Base-by-base conservation (phyloP, 2,329 filamentous ascomycete species). In the Penicillium sclerotigenum region DNA sequence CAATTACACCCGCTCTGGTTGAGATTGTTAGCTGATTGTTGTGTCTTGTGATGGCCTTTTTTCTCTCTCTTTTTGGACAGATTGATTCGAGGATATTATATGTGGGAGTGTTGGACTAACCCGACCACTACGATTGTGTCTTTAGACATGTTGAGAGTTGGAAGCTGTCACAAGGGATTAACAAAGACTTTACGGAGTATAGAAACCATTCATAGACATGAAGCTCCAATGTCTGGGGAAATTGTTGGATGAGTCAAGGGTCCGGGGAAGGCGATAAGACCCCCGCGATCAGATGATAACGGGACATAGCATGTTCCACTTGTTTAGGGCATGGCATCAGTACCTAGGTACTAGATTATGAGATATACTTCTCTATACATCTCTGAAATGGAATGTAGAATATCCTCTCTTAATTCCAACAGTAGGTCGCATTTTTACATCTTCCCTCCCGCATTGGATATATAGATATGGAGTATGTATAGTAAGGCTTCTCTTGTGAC, bases 1-100 rank as follows among this genome's bases (percentile, higher is more conserved):
- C 75, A 47, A 76, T 66, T 1, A 77, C 68, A 4, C 75, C 75
- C 18, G 75, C 74, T 40, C 75, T 77, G 24, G 64, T 51, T 31
- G 14, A 28, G 2, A 8, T 13, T 18, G 55, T 57, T 52, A 58
- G 29, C 52, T 37, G 55, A 51, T 38, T 46, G 4, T 14, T 46
- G 22, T 26, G 31, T 40, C 28, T 31, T 46, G 31, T 36, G 31
- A 34, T 16, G n/a, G n/a, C 31, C 0, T 3, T 8, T 16, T 38
- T 6, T 13, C 9, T 16, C 16, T 26, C 46, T 10, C 31, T 38
- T 38, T n/a, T 18, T 16, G 29, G 48, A 20, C 1, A 29, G 24
- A 20, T 38, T 28, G 5, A 10, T 20, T 49, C 24, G 4, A 16
- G 6, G n/a, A 5, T 50, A 24, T 34, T 46, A 22, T 34, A 50